Base-by-base conservation (phyloP, 139 green algal species). In the Haematococcus lacustris region DNA sequence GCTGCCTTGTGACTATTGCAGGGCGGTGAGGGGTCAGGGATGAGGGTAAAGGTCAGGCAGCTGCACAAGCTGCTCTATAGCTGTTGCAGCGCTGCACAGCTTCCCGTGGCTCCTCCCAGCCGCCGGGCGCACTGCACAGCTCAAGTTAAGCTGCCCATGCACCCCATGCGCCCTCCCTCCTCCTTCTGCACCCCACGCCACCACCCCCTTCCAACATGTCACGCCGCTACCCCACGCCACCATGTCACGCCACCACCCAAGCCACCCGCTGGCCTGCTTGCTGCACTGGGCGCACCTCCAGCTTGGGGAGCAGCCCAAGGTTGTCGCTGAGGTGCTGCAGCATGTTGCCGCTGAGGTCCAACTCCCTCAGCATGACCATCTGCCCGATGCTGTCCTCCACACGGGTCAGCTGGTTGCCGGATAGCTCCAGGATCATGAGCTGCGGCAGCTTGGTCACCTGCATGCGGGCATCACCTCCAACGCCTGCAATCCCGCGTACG, bases 371-470 rank as follows among this genome's bases (percentile, higher is more conserved):
- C 34, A 76, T 60, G 23, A 66, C 50, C 40, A 80, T 78, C 51
- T 78, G 53, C 23, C 68, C 73, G 32, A 94, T 77, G 38, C 30
- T 63, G 25, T 87, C 83, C 35, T 89, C 80, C n/a, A 97, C n/a
- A 2, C 61, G 64, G 1, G 60, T 50, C 4, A 97, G 84, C 64
- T 90, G 86, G 72, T 96, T 96, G 63, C 91, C 90, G 32, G 77
- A 85, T 43, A 93, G 61, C 65, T 96, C 91, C 38, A 95, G 69
- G 2, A 82, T 70, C 51, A 79, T 74, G 28, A 87, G 75, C 67
- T 86, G 76, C 7, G 76, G 78, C 47, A 90, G 51, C 30, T 69
- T 41, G 23, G 59, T 4, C 39, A 83, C 64, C 35, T 72, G 66
- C 21, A n/a, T n/a, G n/a, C n/a, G n/a, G n/a, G n/a, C n/a, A n/a